Conservation (phyloP, 2,329 filamentous ascomycete species). For the Aspergillus sclerotialis region DNA sequence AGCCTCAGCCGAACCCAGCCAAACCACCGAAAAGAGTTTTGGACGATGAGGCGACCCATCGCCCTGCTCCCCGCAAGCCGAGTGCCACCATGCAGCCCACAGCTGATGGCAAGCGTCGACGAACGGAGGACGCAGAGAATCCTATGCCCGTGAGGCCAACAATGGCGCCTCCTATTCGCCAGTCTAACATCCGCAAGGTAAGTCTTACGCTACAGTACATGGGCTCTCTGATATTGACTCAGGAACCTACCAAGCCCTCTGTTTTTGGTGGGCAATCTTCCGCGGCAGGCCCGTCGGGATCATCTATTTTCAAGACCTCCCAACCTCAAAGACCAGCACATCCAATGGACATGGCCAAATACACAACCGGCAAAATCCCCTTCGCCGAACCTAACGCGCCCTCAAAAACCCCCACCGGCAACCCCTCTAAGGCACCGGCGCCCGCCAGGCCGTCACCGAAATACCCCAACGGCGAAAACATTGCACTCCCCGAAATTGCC, state of each 20-base stretch:
- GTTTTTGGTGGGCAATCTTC: slow-evolving; percentile 32
- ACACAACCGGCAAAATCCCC: slow-evolving; percentile 80
- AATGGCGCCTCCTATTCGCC: slow-evolving; percentile 78
- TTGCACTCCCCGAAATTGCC: slow-evolving; percentile 88
- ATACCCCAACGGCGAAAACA: slow-evolving; percentile 81
- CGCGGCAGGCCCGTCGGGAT: slow-evolving; percentile 22
- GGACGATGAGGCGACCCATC: slow-evolving; percentile 51
- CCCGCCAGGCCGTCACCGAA: slow-evolving; percentile 64
- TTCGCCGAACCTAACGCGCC: slow-evolving; percentile 64
- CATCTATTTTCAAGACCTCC: slow-evolving; percentile 34
- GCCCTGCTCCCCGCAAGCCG: slow-evolving; percentile 30
- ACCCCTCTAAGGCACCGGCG: slow-evolving; percentile 28
- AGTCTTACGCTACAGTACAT: slow-evolving; percentile 13
- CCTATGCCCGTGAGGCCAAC: slow-evolving; percentile 56
- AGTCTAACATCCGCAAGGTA: slow-evolving; percentile 69
- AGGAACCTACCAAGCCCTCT: slow-evolving; percentile 33
- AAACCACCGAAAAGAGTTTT: slow-evolving; percentile 68
- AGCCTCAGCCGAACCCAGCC: slow-evolving; percentile 60
- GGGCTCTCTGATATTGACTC: slow-evolving; percentile 1
- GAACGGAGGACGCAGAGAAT: slow-evolving; percentile 66
- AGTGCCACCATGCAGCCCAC: slow-evolving; percentile 52
- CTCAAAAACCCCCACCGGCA: slow-evolving; percentile 62
- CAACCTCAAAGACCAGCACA: slow-evolving; percentile 57
- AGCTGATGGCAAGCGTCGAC: slow-evolving; percentile 70
- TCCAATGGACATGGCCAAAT: slow-evolving; percentile 77